Conservation (phyloP, 2,329 filamentous ascomycete genomes). For the Neophaeococcomyces aloes region DNA sequence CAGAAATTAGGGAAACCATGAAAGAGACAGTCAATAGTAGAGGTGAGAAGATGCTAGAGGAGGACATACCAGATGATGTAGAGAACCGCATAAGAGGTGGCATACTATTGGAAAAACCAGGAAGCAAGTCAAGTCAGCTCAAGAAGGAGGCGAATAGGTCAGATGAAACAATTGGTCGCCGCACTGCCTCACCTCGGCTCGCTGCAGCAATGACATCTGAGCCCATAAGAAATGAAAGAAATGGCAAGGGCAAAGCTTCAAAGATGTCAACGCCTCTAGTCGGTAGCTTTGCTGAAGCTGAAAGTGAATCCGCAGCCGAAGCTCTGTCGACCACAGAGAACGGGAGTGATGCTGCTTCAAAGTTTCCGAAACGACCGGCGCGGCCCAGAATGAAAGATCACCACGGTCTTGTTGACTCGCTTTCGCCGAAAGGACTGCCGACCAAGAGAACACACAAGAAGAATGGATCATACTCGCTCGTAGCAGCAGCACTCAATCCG, state of each 20-base stretch:
- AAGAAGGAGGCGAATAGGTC: conserved; percentile 9
- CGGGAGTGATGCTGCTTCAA: conserved; percentile 8
- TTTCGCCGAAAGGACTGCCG: conserved; percentile 22
- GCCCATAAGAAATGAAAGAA: conserved; percentile 11
- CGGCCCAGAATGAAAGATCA: conserved; percentile 21
- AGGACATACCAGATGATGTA: conserved; percentile 37
- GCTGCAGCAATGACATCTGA: conserved; percentile 19
- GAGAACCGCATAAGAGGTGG: conserved; percentile 25
- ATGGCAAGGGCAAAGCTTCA: conserved; percentile 27
- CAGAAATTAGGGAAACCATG: conserved; percentile 44
- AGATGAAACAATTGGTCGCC: conserved; percentile 11
- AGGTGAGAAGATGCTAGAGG: conserved; percentile 23
- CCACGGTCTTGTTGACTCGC: conserved; percentile 21
- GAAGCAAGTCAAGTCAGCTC: conserved; percentile 29
- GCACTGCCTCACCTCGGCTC: conserved; percentile 22
- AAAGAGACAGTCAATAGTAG: conserved; percentile 37
- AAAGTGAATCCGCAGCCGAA: conserved; percentile 11
- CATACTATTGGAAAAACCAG: conserved; percentile 13
- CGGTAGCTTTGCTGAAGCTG: conserved; percentile 28
- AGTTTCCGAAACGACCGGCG: conserved; percentile 17
- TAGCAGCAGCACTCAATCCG: conserved; percentile 3
- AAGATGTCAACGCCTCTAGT: conserved; percentile 34
- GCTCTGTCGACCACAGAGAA: conserved; percentile 10
- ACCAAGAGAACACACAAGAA: conserved; percentile 30
- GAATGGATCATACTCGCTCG: conserved; percentile 23